Evolutionary conservation across 2,329 filamentous ascomycete genomes (phyloP).

Genomic region (Annulohypoxylon truncatum): DNA sequence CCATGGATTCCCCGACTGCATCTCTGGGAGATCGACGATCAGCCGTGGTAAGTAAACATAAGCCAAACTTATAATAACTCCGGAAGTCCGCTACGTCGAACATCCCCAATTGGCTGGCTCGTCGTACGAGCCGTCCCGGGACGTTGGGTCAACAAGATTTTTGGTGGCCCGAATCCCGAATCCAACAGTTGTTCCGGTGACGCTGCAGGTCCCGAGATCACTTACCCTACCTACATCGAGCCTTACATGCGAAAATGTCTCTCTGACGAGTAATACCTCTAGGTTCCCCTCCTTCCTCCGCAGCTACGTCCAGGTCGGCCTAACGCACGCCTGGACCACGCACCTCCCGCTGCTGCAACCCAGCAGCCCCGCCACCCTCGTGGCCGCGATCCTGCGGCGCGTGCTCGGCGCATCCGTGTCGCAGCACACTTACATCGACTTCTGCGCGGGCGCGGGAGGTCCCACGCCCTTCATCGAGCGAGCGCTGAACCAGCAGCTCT

Average conservation of each 20-base stretch:
- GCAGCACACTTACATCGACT: slow-evolving; percentile 75
- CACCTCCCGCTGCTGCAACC: slow-evolving; percentile 68
- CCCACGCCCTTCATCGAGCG: slow-evolving; percentile 74
- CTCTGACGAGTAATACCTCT: background rate
- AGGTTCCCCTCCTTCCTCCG: slow-evolving; percentile 77
- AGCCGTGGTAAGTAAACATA: slow-evolving; percentile 64
- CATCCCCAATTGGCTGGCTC: slow-evolving; percentile 22
- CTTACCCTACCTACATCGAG: background rate
- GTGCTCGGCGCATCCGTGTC: slow-evolving; percentile 61
- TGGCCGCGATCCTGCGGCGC: slow-evolving; percentile 66
- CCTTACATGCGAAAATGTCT: background rate
- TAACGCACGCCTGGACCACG: slow-evolving; percentile 72
- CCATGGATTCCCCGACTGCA: slow-evolving; percentile 69
- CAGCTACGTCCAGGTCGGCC: slow-evolving; percentile 71
- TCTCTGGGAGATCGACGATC: slow-evolving; percentile 75
- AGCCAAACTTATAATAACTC: slow-evolving; percentile 16
- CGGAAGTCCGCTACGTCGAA: slow-evolving; percentile 32
- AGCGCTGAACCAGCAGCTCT: slow-evolving; percentile 63
- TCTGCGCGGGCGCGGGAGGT: slow-evolving; percentile 79
- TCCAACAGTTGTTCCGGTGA: slow-evolving; percentile 22
- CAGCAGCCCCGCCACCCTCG: slow-evolving; percentile 68
- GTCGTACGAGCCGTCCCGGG: slow-evolving; percentile 10
- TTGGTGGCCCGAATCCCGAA: background rate
- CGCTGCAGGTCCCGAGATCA: background rate
- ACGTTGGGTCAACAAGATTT: slow-evolving; percentile 33